phyloP scores from a whole-genome alignment of 2,329 filamentous ascomycete species.

The Botryotinia narcissicola region DNA sequence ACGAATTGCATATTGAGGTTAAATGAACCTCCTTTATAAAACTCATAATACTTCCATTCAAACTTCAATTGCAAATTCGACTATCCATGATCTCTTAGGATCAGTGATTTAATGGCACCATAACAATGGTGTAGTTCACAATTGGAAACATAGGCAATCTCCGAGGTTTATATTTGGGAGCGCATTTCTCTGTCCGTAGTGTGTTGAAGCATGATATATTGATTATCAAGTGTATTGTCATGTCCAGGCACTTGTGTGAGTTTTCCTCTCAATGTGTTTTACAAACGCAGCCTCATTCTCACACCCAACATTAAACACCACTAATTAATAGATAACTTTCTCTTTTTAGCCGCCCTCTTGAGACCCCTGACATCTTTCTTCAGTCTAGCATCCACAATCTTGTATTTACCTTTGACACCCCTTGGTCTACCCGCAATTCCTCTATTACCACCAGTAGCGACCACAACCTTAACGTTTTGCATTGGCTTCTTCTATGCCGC shows the following conservation, averaged over 20 bases:
- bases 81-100: background rate
- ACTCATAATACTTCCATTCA: background rate
- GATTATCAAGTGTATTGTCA: background rate
- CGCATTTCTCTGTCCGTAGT: background rate
- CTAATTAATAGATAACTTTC: conserved; percentile 43
- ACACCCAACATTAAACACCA: background rate
- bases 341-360: conserved; percentile 77
- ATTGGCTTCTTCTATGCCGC: conserved; percentile 84
- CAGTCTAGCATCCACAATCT: conserved; percentile 92
- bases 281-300: background rate
- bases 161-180: background rate
- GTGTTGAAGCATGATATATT: background rate
- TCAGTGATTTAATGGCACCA: background rate
- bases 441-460: conserved; percentile 79
- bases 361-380: conserved; percentile 93
- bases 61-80: background rate
- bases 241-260: background rate
- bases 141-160: background rate
- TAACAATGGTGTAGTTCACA: background rate
- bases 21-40: background rate
- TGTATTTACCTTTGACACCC: conserved; percentile 94
- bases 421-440: conserved; percentile 83
- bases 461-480: conserved; percentile 80
- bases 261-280: background rate
- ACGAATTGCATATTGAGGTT: background rate